Base-by-base conservation (phyloP, 2,329 filamentous ascomycete genomes). In the Calonectria honghensis region DNA sequence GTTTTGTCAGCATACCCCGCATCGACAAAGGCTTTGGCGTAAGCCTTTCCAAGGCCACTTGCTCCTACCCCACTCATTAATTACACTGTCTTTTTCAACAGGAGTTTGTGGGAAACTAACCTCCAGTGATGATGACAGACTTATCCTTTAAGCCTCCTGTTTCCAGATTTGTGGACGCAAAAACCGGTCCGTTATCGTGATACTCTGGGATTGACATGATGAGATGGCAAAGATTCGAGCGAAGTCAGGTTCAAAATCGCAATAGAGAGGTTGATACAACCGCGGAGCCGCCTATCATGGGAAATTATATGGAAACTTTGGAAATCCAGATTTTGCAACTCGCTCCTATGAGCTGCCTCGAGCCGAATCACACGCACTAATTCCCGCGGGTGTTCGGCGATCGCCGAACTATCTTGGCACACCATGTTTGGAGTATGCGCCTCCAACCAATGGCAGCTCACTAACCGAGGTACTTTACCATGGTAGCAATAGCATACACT, bases 121-220 rank as follows among this genome's bases (percentile, higher is more conserved):
- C 72, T 66, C 72, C 72, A 35, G 72, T 73, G 6, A 73, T 41
- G 11, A 73, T 70, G 24, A 73, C 61, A 2, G 72, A 70, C 37
- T 70, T 73, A 3, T 39, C 45, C n/a, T 27, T 37, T 9, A 73
- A 51, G 1, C 24, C 11, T 1, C 16, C 14, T 2, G 59, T 31
- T 16, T 70, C 37, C 9, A 66, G 18, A 2, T 64, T 7, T 3
- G 6, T 14, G 6, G 16, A 45, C 6, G 31, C 18, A 18, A 41
- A 39, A 2, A 70, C 4, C 1, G 72, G 39, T 9, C 72, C 66
- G 20, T 50, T 50, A 27, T 70, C 66, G 18, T n/a, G 27, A n/a
- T 73, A 73, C 37, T 73, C 39, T 7, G 72, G 50, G 6, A 73
- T 66, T 10, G 72, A 67, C 66, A 73, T 73, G 39, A n/a, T 69